Evolutionary conservation across 179 eudicot species (phyloP).

Genomic region (Beta macrorhiza): DNA sequence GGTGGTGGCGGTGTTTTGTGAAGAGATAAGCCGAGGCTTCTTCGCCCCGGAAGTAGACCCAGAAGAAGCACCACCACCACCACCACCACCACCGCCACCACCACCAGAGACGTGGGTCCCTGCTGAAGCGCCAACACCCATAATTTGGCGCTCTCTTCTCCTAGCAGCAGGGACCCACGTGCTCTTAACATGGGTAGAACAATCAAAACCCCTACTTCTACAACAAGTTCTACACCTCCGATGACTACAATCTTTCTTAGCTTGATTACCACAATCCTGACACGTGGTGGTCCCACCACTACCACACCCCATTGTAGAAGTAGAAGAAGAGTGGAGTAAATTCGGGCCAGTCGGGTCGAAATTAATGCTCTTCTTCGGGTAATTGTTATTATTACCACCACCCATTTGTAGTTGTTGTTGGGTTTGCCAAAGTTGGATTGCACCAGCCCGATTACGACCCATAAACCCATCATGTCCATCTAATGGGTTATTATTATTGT

Average conservation of each 20-base stretch:
- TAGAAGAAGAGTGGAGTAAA: not conserved
- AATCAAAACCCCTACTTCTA: constrained; percentile 64
- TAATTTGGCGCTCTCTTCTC: constrained; percentile 37
- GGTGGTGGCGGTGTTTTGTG: constrained; percentile 57
- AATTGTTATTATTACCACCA: not conserved
- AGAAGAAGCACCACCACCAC: constrained; percentile 52
- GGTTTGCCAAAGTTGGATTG: constrained; percentile 28
- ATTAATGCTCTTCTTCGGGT: constrained; percentile 24
- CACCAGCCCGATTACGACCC: constrained; percentile 30
- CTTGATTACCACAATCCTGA: constrained; percentile 71
- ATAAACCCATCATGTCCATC: constrained; percentile 7
- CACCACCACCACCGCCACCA: constrained; percentile 33
- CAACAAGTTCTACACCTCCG: constrained; percentile 82
- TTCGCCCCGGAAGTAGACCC: constrained; percentile 78
- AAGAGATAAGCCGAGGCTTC: constrained; percentile 66
- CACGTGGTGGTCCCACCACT: constrained; percentile 43
- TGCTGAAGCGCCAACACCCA: constrained; percentile 4
- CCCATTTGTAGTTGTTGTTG: constrained; percentile 24
- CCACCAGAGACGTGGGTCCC: constrained; percentile 10
- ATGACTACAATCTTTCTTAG: constrained; percentile 65
- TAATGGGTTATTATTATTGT: not conserved
- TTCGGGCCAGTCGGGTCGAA: constrained; percentile 31
- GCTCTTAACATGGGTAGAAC: constrained; percentile 74
- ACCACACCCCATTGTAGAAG: constrained; percentile 1
- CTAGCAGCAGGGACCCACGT: constrained; percentile 78